Evolutionary conservation across 345 rosid genomes (phyloP).

Genomic region (Lumnitzera littorea): DNA sequence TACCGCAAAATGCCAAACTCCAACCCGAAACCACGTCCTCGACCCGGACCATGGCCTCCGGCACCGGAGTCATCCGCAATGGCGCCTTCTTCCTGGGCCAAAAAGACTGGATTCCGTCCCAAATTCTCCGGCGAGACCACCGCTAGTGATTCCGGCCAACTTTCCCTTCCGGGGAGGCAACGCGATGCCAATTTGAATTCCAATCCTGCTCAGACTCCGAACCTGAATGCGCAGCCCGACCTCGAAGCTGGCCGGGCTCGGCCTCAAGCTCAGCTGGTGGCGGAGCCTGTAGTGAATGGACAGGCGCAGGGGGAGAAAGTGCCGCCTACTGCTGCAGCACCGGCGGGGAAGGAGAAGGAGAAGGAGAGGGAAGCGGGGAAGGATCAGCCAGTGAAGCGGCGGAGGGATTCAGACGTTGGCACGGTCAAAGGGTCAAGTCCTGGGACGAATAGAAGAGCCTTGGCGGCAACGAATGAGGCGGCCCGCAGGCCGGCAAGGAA

Average conservation of each 20-base stretch:
- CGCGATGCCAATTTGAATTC: slow-evolving; percentile 23
- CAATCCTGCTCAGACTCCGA: not conserved
- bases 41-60: slow-evolving; percentile 70
- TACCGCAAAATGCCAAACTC: slow-evolving; percentile 47
- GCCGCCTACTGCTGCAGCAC: slow-evolving; percentile 9
- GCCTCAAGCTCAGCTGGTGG: slow-evolving; percentile 9
- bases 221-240: slow-evolving; percentile 35
- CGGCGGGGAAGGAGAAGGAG: not conserved
- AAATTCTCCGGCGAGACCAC: slow-evolving; percentile 92
- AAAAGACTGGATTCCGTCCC: slow-evolving; percentile 85
- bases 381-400: slow-evolving; percentile 65
- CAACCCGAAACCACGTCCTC: slow-evolving; percentile 62
- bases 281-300: slow-evolving; percentile 18
- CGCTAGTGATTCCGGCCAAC: slow-evolving; percentile 71
- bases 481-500: slow-evolving; percentile 53
- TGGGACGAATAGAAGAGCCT: slow-evolving; percentile 36
- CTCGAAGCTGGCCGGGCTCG: slow-evolving; percentile 61
- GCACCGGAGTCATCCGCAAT: slow-evolving; percentile 64
- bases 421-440: slow-evolving; percentile 32
- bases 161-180: slow-evolving; percentile 39
- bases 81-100: slow-evolving; percentile 96
- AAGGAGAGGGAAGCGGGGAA: slow-evolving; percentile 15
- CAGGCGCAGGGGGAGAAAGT: slow-evolving; percentile 22
- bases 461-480: slow-evolving; percentile 26
- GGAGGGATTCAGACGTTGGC: slow-evolving; percentile 82